Conservation (phyloP, 2,329 filamentous ascomycete species). For the Elsinoe batatas region DNA sequence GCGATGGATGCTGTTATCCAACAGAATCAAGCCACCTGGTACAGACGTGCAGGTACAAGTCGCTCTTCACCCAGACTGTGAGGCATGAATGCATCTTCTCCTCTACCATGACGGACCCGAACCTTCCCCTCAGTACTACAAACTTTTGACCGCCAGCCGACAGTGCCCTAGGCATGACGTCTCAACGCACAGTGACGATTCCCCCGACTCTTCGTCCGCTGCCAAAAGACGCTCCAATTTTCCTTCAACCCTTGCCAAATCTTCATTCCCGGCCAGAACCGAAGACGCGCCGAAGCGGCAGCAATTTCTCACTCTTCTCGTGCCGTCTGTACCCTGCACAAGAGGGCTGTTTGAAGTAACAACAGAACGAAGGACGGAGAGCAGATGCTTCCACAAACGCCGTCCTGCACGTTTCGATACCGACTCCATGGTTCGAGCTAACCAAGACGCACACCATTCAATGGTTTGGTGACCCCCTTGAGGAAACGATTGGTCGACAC, state of each 20-base stretch:
- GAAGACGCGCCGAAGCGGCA: conserved; percentile 9
- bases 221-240: background rate
- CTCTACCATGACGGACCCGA: background rate
- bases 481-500: conserved; percentile 10
- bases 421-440: conserved; percentile 7
- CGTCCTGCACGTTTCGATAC: conserved; percentile 6
- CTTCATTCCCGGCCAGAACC: conserved; percentile 9
- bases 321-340: conserved; percentile 7
- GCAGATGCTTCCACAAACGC: conserved; percentile 1
- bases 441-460: conserved; percentile 8
- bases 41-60: background rate
- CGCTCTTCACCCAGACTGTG: background rate
- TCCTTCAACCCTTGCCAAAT: background rate
- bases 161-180: conserved; percentile 11
- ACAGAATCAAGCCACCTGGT: background rate
- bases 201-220: conserved; percentile 6
- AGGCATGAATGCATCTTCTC: background rate
- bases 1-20: background rate
- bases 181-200: conserved; percentile 10
- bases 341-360: background rate
- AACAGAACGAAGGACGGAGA: background rate
- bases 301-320: background rate
- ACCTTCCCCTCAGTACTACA: background rate
- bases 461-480: background rate
- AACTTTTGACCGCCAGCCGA: conserved; percentile 3